Conservation (phyloP, 2,329 filamentous ascomycete species). For the Ophiosphaerella herpotricha region DNA sequence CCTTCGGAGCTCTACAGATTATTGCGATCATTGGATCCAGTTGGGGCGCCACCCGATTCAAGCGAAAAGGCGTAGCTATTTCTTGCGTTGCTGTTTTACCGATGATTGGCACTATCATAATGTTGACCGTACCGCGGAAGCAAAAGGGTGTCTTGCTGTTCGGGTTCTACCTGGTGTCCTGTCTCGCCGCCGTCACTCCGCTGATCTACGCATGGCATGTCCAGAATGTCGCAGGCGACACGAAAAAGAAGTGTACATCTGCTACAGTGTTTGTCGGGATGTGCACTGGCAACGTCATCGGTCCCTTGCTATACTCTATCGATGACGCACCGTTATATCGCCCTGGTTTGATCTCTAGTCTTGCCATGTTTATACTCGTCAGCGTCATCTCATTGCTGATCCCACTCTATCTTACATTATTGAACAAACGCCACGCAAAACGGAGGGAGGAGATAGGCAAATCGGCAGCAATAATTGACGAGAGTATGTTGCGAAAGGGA, state of each 20-base stretch:
- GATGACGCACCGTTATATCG: conserved; percentile 43
- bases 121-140: conserved; percentile 54
- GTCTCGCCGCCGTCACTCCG: conserved; percentile 42
- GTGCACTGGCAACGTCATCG: conserved; percentile 46
- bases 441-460: conserved; percentile 38
- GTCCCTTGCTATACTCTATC: conserved; percentile 42
- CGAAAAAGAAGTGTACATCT: conserved; percentile 45
- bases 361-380: conserved; percentile 42
- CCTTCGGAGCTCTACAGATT: conserved; percentile 60
- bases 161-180: conserved; percentile 56
- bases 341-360: conserved; percentile 39
- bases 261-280: conserved; percentile 44
- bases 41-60: conserved; percentile 56
- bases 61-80: conserved; percentile 59
- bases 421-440: conserved; percentile 39
- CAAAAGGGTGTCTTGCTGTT: conserved; percentile 57
- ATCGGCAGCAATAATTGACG: conserved; percentile 31
- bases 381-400: conserved; percentile 33
- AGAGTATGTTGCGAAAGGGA: conserved; percentile 41
- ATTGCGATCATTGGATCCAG: conserved; percentile 56
- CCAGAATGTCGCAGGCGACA: conserved; percentile 46
- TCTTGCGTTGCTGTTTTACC: conserved; percentile 56
- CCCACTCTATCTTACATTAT: conserved; percentile 35
- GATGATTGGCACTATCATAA: conserved; percentile 56
- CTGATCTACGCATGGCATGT: conserved; percentile 46